Evolutionary conservation across 2,329 filamentous ascomycete species (phyloP), one percentile per base, ranked within the genome.

Genomic region (Trichoderma sp.): DNA sequence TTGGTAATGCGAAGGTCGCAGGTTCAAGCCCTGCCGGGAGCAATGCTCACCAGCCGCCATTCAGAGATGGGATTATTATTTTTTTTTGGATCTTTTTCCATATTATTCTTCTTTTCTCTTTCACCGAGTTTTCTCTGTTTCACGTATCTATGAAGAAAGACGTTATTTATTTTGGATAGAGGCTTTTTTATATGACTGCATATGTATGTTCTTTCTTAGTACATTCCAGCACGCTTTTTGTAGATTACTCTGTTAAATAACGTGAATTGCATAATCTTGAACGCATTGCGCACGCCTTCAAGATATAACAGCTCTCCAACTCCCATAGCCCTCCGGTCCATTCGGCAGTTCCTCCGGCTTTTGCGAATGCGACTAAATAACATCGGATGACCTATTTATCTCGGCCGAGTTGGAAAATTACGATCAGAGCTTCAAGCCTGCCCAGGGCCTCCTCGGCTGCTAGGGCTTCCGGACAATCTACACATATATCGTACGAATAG

Each of bases 11-110:
- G 56, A 39, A 59, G 56, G 56, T 59, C 56, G 56, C 56, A 59
- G 56, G 56, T 59, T 59, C 56, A 59, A 59, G 56, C 56, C 56
- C 56, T 59, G 56, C 56, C 56, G 56, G 56, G 56, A 59, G 56
- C 56, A 59, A 27, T 39, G 25, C 34, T 59, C 39, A 48, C 42
- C 42, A 48, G 42, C 19, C 42, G 42, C 42, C 42, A 22, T 48
- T 48, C 42, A 19, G 42, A 22, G 0, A 42, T 22, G 19, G 42
- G 42, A 22, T 48, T 48, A n/a, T n/a, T n/a, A n/a, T n/a, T 22
- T 10, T 22, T 48, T 48, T 48, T 48, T 45, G 10, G n/a, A 0
- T 22, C 2, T 48, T 48, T 48, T 22, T 45, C 1, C 19, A 1
- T 12, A 22, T 22, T 45, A 22, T 42, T 5, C 4, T 12, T 22